Conservation (phyloP, 208 protist species). For the Trypanosoma melophagium region DNA sequence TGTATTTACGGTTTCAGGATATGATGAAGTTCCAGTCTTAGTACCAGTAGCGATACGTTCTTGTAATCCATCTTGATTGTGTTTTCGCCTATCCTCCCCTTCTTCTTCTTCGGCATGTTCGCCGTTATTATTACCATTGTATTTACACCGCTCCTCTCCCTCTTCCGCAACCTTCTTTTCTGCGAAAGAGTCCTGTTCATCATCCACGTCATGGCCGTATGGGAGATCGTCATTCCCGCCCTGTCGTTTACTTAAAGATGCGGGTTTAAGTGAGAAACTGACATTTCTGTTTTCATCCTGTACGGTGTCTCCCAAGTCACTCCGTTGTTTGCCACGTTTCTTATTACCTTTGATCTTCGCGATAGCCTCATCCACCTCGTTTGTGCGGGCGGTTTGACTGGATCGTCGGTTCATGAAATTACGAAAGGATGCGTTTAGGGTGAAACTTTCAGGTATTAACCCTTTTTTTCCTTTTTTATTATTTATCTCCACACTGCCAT, state of each 20-base stretch:
- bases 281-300: neutral
- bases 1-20: conserved; percentile 6
- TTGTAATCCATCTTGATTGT: too few species aligned
- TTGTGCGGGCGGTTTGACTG: neutral
- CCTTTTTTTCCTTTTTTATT: conserved; percentile 16
- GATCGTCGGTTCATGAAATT: neutral
- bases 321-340: neutral
- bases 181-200: neutral
- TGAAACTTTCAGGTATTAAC: conserved; percentile 1
- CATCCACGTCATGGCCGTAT: neutral
- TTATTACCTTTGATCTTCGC: conserved; percentile 3
- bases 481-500: conserved; percentile 25
- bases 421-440: conserved; percentile 4
- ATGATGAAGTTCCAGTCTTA: neutral
- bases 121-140: too few species aligned
- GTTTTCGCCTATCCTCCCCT: too few species aligned
- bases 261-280: too few species aligned
- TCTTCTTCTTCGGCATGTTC: too few species aligned
- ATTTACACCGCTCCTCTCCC: neutral
- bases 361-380: neutral
- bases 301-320: neutral
- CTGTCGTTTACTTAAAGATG: neutral
- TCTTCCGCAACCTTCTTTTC: too few species aligned
- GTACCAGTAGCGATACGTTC: neutral
- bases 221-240: neutral